A percentile compares a stretch with the other conserved stretches of the same genome.
Conservation (phyloP, 495 filamentous ascomycete species). For the Hypoxylon perforatum region DNA sequence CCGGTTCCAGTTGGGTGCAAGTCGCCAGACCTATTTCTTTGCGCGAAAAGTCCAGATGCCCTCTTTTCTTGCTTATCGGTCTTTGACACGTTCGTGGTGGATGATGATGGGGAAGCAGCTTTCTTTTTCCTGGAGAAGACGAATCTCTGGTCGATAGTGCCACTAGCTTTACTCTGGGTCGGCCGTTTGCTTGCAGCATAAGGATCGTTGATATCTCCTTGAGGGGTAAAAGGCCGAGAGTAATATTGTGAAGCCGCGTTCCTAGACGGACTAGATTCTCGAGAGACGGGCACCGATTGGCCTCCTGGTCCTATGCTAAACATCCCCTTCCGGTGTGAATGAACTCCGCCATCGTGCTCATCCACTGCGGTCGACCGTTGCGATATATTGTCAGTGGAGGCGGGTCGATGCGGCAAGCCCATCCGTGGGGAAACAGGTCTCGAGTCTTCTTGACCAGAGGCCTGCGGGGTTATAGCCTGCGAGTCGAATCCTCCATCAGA, state of each 20-base stretch:
- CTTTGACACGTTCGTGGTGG: slow-evolving; percentile 56
- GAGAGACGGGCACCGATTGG: slow-evolving; percentile 74
- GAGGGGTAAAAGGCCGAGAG: slow-evolving; percentile 78
- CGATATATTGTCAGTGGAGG: slow-evolving; percentile 51
- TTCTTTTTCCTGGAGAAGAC: slow-evolving; percentile 74
- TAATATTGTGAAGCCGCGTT: slow-evolving; percentile 66
- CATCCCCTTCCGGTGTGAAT: slow-evolving; percentile 69
- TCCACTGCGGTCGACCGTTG: slow-evolving; percentile 46
- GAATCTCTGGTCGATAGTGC: slow-evolving; percentile 82
- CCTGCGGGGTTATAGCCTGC: slow-evolving; percentile 73
- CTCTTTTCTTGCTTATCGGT: slow-evolving; percentile 57
- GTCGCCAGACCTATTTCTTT: slow-evolving; percentile 45
- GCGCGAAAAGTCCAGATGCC: slow-evolving; percentile 53
- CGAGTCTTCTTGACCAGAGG: slow-evolving; percentile 54
- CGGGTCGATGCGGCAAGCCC: slow-evolving; percentile 52
- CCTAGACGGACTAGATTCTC: slow-evolving; percentile 72
- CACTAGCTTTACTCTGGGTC: slow-evolving; percentile 73
- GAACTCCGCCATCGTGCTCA: slow-evolving; percentile 38
- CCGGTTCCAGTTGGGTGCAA: slow-evolving; percentile 50
- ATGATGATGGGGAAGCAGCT: slow-evolving; percentile 53
- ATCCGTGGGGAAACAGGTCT: slow-evolving; percentile 46
- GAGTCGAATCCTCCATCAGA: slow-evolving; percentile 46
- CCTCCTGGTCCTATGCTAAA: slow-evolving; percentile 78
- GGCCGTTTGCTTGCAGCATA: slow-evolving; percentile 85
- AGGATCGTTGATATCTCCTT: slow-evolving; percentile 86